Evolutionary conservation across 805 yeast genomes (phyloP), one percentile per base, ranked within the genome.

Genomic region (Metschnikowia hibisci): DNA sequence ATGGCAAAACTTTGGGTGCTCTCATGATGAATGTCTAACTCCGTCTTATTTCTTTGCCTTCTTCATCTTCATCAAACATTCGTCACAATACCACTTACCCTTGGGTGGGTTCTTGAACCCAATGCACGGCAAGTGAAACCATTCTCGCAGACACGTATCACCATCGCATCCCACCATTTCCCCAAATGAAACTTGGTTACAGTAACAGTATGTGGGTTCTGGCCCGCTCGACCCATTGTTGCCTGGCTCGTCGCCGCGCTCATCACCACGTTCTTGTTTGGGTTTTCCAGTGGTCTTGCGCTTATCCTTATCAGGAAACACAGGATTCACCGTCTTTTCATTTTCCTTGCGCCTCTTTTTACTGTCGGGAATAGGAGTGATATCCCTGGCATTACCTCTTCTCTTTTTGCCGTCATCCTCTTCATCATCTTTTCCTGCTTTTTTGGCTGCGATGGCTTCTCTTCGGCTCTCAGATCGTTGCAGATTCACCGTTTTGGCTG

Each of bases 101-200:
- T 82, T 85, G 2, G 97, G 98, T 4, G 91, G 78, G 39, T 88
- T 82, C 39, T 82, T 80, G 54, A 89, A 74, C 0, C 96, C 96
- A 33, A 87, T 85, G 64, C 98, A 90, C 13, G 95, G 95, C 53
- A 91, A 70, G 69, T 90, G 98, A 67, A 90, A 90, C 98, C 98
- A 90, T 63, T 90, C 98, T 42, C 88, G 73, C 60, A 82, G 82
- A 69, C 98, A 91, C 45, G 82, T 80, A 28, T 87, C 90, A 10
- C 96, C 97, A 58, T 93, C 99, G 67, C 99, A 93, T 2, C 96
- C 99, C 47, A 93, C 97, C 99, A 93, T 93, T 58, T 93, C 98
- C 14, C 99, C 99, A 60, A 86, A 93, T 4, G 97, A 91, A 0
- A 90, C 96, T 61, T 90, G 96, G 61, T 89, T 87, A 67, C 99